phyloP scores from a whole-genome alignment of 2,329 filamentous ascomycete species.

The Penicillium sclerotiorum region DNA sequence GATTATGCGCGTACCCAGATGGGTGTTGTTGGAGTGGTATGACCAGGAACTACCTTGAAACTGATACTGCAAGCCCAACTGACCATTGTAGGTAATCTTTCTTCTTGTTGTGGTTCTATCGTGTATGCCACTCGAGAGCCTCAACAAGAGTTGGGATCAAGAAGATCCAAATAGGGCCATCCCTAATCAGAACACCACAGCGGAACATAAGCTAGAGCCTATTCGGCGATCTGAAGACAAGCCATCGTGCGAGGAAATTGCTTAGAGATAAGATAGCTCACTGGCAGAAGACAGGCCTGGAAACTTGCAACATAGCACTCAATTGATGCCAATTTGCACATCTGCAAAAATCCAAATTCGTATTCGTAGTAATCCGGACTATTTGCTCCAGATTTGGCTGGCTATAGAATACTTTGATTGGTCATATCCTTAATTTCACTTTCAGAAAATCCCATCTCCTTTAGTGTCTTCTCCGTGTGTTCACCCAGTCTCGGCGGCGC shows the following conservation, averaged over 20 bases:
- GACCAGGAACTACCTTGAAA: background rate
- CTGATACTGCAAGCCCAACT: background rate
- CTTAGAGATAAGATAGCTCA: no score
- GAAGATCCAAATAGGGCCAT: background rate
- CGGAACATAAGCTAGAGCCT: background rate
- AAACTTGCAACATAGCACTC: no score
- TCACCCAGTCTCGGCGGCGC: slow-evolving; percentile 34
- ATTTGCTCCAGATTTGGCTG: no score
- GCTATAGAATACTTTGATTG: background rate
- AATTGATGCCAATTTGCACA: no score
- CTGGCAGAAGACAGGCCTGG: no score
- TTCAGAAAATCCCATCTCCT: slow-evolving; percentile 23
- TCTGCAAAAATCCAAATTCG: no score
- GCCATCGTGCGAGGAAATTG: background rate
- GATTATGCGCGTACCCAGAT: background rate
- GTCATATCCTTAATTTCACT: background rate
- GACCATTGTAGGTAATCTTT: background rate
- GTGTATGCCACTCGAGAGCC: background rate
- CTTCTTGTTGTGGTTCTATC: background rate
- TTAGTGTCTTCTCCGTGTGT: slow-evolving; percentile 32
- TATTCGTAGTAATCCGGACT: no score
- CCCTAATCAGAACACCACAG: background rate
- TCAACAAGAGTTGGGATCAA: background rate
- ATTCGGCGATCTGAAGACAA: background rate
- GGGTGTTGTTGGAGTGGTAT: background rate